Evolutionary conservation across 2,329 filamentous ascomycete species (phyloP).

Genomic region (Ampelomyces quisqualis): DNA sequence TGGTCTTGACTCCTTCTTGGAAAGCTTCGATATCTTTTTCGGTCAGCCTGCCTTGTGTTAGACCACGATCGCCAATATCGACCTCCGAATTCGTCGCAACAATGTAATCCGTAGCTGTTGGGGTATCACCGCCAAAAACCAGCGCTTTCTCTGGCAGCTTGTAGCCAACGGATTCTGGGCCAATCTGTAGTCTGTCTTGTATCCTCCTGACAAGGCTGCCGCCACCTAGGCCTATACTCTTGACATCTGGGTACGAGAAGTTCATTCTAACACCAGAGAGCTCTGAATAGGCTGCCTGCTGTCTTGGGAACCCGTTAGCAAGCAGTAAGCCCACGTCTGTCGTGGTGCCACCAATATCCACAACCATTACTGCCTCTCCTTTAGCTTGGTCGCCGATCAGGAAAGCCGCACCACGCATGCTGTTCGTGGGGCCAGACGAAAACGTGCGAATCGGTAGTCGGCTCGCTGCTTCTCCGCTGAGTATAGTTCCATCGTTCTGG

Average conservation of each 20-base stretch:
- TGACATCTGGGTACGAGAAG: conserved; percentile 56
- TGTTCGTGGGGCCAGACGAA: conserved; percentile 55
- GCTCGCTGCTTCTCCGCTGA: conserved; percentile 50
- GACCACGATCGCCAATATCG: conserved; percentile 48
- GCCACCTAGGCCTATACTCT: conserved; percentile 61
- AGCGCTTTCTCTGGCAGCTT: conserved; percentile 56
- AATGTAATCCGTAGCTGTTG: conserved; percentile 61
- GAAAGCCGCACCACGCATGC: conserved; percentile 54
- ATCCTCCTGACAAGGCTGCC: conserved; percentile 56
- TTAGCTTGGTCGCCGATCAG: conserved; percentile 34
- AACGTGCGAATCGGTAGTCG: conserved; percentile 55
- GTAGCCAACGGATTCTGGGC: conserved; percentile 64
- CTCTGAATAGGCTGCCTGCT: conserved; percentile 63
- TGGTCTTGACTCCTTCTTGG: conserved; percentile 49
- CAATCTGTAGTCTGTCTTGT: conserved; percentile 50
- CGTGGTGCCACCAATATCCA: conserved; percentile 68
- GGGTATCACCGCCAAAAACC: conserved; percentile 57
- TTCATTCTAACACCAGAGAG: conserved; percentile 65
- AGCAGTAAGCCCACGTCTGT: conserved; percentile 64
- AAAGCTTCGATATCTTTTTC: conserved; percentile 44
- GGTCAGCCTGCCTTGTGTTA: conserved; percentile 40
- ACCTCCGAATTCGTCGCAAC: conserved; percentile 43
- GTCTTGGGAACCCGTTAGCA: conserved; percentile 63
- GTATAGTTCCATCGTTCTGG: conserved; percentile 55
- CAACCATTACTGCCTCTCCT: conserved; percentile 58